Conservation (phyloP, 805 yeast genomes). For the Candida montana region DNA sequence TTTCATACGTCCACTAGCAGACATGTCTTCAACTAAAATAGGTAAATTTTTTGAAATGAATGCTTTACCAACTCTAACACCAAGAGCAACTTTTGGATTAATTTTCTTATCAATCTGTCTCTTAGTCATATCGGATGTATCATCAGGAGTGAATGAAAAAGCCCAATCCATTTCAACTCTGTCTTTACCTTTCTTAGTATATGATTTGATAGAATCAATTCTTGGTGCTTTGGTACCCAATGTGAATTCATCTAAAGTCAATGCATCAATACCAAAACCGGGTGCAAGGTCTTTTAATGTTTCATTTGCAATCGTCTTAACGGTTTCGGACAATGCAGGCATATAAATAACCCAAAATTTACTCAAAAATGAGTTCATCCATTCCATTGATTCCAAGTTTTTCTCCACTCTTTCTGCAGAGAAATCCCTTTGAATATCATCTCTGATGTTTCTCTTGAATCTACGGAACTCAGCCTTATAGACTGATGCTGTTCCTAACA, state of each 20-base stretch:
- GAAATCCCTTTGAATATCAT: constrained; percentile 63
- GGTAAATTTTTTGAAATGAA: constrained; percentile 72
- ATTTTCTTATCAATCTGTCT: constrained; percentile 63
- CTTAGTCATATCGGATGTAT: constrained; percentile 78
- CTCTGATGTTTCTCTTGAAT: constrained; percentile 67
- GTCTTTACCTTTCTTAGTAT: constrained; percentile 62
- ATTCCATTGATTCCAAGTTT: constrained; percentile 67
- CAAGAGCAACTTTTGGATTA: constrained; percentile 77
- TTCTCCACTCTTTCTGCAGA: constrained; percentile 61
- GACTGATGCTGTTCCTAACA: constrained; percentile 57
- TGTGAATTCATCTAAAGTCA: constrained; percentile 71
- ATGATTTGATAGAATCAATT: constrained; percentile 65
- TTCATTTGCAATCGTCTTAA: constrained; percentile 63
- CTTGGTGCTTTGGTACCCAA: constrained; percentile 78
- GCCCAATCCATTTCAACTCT: constrained; percentile 81
- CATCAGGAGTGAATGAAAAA: constrained; percentile 75
- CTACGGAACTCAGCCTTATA: constrained; percentile 72
- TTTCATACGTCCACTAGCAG: constrained; percentile 65
- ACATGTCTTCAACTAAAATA: constrained; percentile 76
- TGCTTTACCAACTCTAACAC: constrained; percentile 77
- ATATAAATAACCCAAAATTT: constrained; percentile 86
- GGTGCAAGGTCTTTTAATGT: constrained; percentile 68
- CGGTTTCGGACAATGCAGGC: constrained; percentile 80
- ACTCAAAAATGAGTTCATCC: constrained; percentile 72
- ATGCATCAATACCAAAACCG: constrained; percentile 74